Evolutionary conservation across 306 rosid species (phyloP).

Genomic region (Lagenaria siceraria): DNA sequence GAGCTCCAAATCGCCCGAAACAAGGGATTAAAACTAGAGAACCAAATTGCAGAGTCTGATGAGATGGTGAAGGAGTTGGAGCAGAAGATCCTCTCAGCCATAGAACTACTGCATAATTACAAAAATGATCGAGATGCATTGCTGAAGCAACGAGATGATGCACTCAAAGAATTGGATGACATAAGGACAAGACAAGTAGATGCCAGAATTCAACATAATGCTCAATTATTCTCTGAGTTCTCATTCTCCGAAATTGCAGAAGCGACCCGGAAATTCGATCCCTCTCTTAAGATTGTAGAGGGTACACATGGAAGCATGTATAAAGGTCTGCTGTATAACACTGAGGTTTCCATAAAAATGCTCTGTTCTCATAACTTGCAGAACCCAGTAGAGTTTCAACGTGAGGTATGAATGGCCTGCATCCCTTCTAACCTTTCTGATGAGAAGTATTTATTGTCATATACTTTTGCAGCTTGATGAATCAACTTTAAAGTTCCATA

Average conservation of each 20-base stretch:
- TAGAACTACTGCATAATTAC: conserved; percentile 30
- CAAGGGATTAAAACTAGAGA: conserved; percentile 34
- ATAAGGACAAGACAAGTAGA: conserved; percentile 40
- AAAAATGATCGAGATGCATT: conserved; percentile 50
- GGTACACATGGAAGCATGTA: conserved; percentile 74
- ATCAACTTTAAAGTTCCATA: background rate
- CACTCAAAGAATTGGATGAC: conserved; percentile 55
- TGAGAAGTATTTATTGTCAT: background rate
- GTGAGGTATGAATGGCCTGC: conserved; percentile 41
- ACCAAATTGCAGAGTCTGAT: conserved; percentile 44
- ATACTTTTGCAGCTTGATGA: background rate
- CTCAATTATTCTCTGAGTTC: conserved; percentile 47
- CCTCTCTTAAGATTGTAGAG: conserved; percentile 56
- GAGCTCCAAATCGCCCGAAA: conserved; percentile 36
- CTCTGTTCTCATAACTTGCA: conserved; percentile 37
- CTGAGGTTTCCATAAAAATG: conserved; percentile 70
- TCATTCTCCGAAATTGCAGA: conserved; percentile 45
- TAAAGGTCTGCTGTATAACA: conserved; percentile 53
- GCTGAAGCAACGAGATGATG: conserved; percentile 43
- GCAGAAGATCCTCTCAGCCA: conserved; percentile 36
- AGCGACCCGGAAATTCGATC: conserved; percentile 50
- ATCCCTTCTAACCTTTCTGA: background rate
- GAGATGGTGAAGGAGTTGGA: conserved; percentile 33
- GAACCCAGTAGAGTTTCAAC: conserved; percentile 61
- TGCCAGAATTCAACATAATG: conserved; percentile 22